Evolutionary conservation across 495 filamentous ascomycete genomes (phyloP).

Genomic region (Penicillium paxilli): DNA sequence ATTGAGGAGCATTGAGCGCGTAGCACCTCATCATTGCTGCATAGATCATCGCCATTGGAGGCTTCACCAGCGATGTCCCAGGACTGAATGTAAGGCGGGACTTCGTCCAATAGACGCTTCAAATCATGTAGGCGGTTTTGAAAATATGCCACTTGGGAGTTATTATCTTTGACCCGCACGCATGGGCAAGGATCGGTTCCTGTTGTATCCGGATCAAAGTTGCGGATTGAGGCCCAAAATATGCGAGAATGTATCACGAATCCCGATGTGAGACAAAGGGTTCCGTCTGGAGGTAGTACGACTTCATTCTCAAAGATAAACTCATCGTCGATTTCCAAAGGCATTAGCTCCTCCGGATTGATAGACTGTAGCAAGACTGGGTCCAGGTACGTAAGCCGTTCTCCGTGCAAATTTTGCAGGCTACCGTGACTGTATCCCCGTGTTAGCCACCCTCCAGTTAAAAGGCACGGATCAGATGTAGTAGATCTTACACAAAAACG

Average conservation of each 20-base stretch:
- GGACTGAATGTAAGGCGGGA: background rate
- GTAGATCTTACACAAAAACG: slow-evolving; percentile 18
- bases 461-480: background rate
- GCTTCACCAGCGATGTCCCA: background rate
- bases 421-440: slow-evolving; percentile 8
- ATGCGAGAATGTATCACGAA: slow-evolving; percentile 19
- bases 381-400: slow-evolving; percentile 17
- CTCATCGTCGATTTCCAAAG: slow-evolving; percentile 24
- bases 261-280: slow-evolving; percentile 11
- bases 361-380: slow-evolving; percentile 13
- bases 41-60: background rate
- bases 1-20: slow-evolving; percentile 16
- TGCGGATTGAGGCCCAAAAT: slow-evolving; percentile 19
- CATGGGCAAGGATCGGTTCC: slow-evolving; percentile 18
- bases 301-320: slow-evolving; percentile 24
- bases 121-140: slow-evolving; percentile 10
- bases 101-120: background rate
- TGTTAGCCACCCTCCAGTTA: background rate
- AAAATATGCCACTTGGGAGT: slow-evolving; percentile 10
- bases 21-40: background rate
- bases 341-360: slow-evolving; percentile 22
- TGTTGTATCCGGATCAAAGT: background rate
- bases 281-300: background rate
- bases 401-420: slow-evolving; percentile 17
- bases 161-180: slow-evolving; percentile 8